Conservation (phyloP, 768 basidiomycete genomes). For the Amanita brunnescens region DNA sequence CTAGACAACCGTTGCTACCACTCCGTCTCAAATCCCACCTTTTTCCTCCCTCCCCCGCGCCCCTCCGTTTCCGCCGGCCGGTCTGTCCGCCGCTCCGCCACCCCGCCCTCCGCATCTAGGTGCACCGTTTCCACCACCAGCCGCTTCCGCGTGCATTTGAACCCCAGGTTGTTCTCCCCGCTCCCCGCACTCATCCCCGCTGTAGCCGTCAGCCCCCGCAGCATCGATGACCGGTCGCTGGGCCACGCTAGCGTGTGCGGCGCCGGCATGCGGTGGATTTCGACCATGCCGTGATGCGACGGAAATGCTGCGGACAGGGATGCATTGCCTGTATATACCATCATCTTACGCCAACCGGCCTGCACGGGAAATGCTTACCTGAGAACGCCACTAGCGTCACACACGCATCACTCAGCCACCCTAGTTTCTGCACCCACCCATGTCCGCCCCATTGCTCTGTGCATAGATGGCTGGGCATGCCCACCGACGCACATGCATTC, state of each 20-base stretch:
- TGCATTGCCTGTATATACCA: slow-evolving; percentile 55
- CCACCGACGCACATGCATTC: slow-evolving; percentile 58
- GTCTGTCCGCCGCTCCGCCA: slow-evolving; percentile 64
- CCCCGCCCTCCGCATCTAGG: slow-evolving; percentile 79
- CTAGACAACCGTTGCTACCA: not conserved
- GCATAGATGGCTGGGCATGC: slow-evolving; percentile 56
- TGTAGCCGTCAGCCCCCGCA: slow-evolving; percentile 69
- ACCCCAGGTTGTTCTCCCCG: slow-evolving; percentile 96
- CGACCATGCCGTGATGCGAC: slow-evolving; percentile 78
- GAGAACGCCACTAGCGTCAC: slow-evolving; percentile 73
- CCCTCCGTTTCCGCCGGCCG: slow-evolving; percentile 21
- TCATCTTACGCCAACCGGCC: not conserved
- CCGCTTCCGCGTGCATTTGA: slow-evolving; percentile 83
- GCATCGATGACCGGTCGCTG: slow-evolving; percentile 73
- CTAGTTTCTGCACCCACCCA: slow-evolving; percentile 71
- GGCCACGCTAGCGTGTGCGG: slow-evolving; percentile 67
- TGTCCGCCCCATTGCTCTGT: slow-evolving; percentile 48
- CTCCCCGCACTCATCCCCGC: slow-evolving; percentile 44
- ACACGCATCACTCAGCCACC: slow-evolving; percentile 71
- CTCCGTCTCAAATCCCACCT: slow-evolving; percentile 48
- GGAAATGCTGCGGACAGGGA: slow-evolving; percentile 67
- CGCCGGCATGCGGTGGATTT: slow-evolving; percentile 68
- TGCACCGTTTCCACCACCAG: slow-evolving; percentile 89
- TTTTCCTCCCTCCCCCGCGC: slow-evolving; percentile 36
- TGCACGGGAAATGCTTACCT: slow-evolving; percentile 33